Conservation (phyloP, 306 rosid species). For the Fragaria ananassa region DNA sequence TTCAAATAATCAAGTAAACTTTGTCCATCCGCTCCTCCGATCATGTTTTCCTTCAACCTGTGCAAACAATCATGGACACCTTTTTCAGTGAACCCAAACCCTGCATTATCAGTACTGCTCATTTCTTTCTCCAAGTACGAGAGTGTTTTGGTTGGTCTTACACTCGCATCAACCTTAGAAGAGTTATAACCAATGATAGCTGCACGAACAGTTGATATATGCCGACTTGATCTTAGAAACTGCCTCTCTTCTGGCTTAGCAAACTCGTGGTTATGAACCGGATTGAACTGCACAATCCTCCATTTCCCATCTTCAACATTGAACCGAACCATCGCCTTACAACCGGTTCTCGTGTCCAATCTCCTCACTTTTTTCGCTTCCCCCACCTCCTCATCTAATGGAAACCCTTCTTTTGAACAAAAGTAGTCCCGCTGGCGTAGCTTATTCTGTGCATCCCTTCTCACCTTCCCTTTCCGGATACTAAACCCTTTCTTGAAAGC, state of each 20-base stretch:
- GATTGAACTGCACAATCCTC: constrained; percentile 11
- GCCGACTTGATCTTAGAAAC: constrained; percentile 10
- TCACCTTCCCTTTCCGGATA: constrained; percentile 2
- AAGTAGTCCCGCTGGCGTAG: not conserved
- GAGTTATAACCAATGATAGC: not conserved
- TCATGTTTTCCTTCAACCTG: not conserved
- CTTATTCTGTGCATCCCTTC: constrained; percentile 1
- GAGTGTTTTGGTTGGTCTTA: not conserved
- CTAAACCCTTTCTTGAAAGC: constrained; percentile 10
- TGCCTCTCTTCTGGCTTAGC: constrained; percentile 15
- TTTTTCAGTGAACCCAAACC: constrained; percentile 2
- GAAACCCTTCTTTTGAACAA: constrained; percentile 11
- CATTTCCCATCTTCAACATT: constrained; percentile 9
- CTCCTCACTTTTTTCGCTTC: constrained; percentile 7
- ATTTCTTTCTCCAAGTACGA: not conserved
- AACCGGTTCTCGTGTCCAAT: constrained; percentile 9
- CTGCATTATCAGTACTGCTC: not conserved
- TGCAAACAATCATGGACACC: not conserved
- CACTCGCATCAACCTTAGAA: constrained; percentile 1
- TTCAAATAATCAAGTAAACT: constrained; percentile 15
- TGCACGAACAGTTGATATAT: not conserved
- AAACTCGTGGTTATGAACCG: constrained; percentile 19
- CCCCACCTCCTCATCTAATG: constrained; percentile 3
- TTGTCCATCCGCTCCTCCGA: constrained; percentile 19
- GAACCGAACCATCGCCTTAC: constrained; percentile 16